Conservation (phyloP, 108 stramenopile genomes). For the Cyclostephanos tholiformis region DNA sequence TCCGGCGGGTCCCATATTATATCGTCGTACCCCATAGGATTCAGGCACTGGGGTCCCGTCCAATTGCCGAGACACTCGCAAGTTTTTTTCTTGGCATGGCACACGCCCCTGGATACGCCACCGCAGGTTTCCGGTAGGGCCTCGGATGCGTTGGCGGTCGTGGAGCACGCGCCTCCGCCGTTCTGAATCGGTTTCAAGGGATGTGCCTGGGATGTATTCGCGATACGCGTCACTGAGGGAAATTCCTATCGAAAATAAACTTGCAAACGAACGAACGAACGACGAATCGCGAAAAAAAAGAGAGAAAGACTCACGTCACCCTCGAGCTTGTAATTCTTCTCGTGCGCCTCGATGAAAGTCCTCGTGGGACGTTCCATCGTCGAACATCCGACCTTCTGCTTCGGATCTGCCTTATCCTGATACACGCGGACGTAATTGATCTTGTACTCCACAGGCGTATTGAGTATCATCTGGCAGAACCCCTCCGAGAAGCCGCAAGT, state of each 20-base stretch:
- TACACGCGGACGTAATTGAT: constrained; percentile 89
- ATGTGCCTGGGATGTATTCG: constrained; percentile 29
- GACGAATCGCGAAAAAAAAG: not conserved
- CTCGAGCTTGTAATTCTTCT: constrained; percentile 73
- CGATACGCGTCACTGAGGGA: not conserved
- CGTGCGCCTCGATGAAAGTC: constrained; percentile 87
- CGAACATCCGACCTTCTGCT: constrained; percentile 89
- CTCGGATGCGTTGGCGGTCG: constrained; percentile 23
- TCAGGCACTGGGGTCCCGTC: constrained; percentile 89
- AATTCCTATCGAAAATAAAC: no score
- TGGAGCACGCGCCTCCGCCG: constrained; percentile 72
- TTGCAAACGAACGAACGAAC: no score
- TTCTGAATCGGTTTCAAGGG: constrained; percentile 75
- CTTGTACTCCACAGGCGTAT: constrained; percentile 69
- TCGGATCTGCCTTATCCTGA: constrained; percentile 78
- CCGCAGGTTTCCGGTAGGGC: constrained; percentile 60
- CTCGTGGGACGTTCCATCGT: constrained; percentile 88
- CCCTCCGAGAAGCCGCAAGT: constrained; percentile 88
- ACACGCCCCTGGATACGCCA: constrained; percentile 61
- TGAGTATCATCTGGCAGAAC: constrained; percentile 87
- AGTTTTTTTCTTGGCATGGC: constrained; percentile 45
- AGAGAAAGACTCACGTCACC: constrained; percentile 50
- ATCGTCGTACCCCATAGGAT: constrained; percentile 59
- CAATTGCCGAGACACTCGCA: constrained; percentile 76
- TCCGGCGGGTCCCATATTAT: constrained; percentile 78